Conservation (phyloP, 2,329 filamentous ascomycete species). For the Xylariomycetidae sp. region DNA sequence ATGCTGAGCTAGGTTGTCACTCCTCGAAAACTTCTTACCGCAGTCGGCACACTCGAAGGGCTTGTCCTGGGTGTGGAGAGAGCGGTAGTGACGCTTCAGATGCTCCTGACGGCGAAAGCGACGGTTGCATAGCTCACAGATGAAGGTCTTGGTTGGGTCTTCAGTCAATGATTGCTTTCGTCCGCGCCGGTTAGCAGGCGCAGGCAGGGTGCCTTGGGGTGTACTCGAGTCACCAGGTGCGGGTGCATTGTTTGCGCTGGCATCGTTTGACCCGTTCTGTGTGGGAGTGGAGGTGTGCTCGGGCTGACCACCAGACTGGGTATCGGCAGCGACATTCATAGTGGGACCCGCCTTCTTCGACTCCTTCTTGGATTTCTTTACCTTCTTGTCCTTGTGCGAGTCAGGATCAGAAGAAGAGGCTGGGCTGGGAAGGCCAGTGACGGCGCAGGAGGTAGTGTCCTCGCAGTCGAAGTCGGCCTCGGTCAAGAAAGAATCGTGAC, state of each 20-base stretch:
- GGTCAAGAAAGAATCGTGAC: slow-evolving; percentile 73
- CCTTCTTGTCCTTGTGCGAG: slow-evolving; percentile 51
- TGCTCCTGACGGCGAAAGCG: slow-evolving; percentile 98
- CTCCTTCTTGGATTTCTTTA: slow-evolving; percentile 51
- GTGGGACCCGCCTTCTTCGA: slow-evolving; percentile 28
- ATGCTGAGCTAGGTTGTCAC: slow-evolving; percentile 95
- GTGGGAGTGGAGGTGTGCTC: slow-evolving; percentile 24
- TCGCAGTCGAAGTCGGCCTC: slow-evolving; percentile 70
- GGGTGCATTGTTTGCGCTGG: slow-evolving; percentile 32
- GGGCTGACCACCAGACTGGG: slow-evolving; percentile 28
- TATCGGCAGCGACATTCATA: slow-evolving; percentile 40
- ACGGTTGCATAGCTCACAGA: slow-evolving; percentile 92
- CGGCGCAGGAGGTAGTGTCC: slow-evolving; percentile 58
- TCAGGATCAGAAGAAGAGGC: slow-evolving; percentile 47
- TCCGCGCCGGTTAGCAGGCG: slow-evolving; percentile 79
- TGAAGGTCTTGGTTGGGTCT: slow-evolving; percentile 96
- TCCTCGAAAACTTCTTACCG: slow-evolving; percentile 98
- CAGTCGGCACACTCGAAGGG: slow-evolving; percentile 97
- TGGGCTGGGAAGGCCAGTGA: slow-evolving; percentile 60
- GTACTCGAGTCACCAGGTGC: slow-evolving; percentile 39
- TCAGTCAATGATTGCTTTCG: slow-evolving; percentile 98
- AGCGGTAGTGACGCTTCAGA: slow-evolving; percentile 96
- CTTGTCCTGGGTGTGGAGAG: slow-evolving; percentile 97
- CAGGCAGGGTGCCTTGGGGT: slow-evolving; percentile 39
- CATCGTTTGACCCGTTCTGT: slow-evolving; percentile 32